Base-by-base conservation (phyloP, 2,329 filamentous ascomycete species). In the Arthrobotrys entomopaga region DNA sequence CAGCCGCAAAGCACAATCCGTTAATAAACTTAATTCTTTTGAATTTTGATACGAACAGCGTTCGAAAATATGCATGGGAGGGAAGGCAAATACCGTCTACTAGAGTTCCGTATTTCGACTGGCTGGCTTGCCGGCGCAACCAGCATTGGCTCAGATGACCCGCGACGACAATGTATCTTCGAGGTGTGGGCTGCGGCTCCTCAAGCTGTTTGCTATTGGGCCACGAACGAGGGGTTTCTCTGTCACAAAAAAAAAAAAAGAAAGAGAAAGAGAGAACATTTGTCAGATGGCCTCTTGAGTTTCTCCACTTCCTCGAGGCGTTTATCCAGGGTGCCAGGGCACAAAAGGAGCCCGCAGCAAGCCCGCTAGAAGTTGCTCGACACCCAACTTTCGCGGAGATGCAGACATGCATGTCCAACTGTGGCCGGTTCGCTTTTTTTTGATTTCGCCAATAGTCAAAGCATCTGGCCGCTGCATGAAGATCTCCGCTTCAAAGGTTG, bases 61-160 rank as follows among this genome's bases (percentile, higher is more conserved):
- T 73, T 73, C 38, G 69, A 65, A 54, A 57, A 34, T 61, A 73
- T 61, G 61, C 69, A 73, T 58, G 54, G 29, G 11, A 34, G 29
- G 40, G 22, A 26, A n/a, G 26, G 57, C 54, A 65, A 59, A 73
- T 65, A 48, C 69, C 69, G 49, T 46, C 60, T 29, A 19, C 66
- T 43, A 34, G 69, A 29, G 53, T 26, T 26, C 48, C 52, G 34
- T 42, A 38, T 50, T 54, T 40, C 19, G 7, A 56, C 48, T 20
- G 24, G 58, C 26, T 48, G 50, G 42, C 13, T n/a, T 46, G 42
- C 13, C 42, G 42, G 5, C 16, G 1, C 42, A 46, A 13, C 42
- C 42, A 46, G 42, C 13, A 19, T 46, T 13, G 34, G 58, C 46
- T 60, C 69, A 73, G 53, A 48, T 73, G 69, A 73, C 61, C 61